Evolutionary conservation across 768 basidiomycete species (phyloP).

Genomic region (Amanita exitialis): DNA sequence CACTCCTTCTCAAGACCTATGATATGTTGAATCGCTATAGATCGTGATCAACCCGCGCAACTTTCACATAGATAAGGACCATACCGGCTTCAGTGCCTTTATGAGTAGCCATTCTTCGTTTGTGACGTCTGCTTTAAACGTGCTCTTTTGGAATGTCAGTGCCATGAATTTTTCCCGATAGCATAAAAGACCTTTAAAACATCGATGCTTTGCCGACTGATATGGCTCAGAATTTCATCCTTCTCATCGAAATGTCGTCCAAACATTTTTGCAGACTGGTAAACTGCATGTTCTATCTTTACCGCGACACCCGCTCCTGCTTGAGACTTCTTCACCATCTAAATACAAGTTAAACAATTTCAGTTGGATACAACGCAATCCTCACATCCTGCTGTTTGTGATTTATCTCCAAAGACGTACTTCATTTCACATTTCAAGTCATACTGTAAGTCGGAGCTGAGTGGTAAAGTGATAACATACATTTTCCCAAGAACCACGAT

Average conservation of each 20-base stretch:
- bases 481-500: slow-evolving; percentile 91
- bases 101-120: slow-evolving; percentile 93
- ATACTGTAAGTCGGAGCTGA: slow-evolving; percentile 7
- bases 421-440: slow-evolving; percentile 18
- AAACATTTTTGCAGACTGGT: slow-evolving; percentile 92
- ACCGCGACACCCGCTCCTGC: slow-evolving; percentile 96
- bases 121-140: slow-evolving; percentile 83
- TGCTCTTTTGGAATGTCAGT: slow-evolving; percentile 33
- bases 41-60: neutral
- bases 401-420: slow-evolving; percentile 95
- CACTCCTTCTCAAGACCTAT: slow-evolving; percentile 7
- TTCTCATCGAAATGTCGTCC: slow-evolving; percentile 95
- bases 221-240: slow-evolving; percentile 86
- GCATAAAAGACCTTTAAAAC: slow-evolving; percentile 65
- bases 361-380: slow-evolving; percentile 1
- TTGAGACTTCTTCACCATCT: slow-evolving; percentile 90
- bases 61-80: slow-evolving; percentile 14
- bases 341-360: slow-evolving; percentile 4
- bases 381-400: slow-evolving; percentile 80
- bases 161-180: slow-evolving; percentile 1
- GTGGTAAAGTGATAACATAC: slow-evolving; percentile 34
- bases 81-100: slow-evolving; percentile 72
- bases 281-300: slow-evolving; percentile 96
- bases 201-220: slow-evolving; percentile 91
- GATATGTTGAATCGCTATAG: slow-evolving; percentile 22